These are phyloP conservation scores for Oxytropis ochrocephala DNA, from an alignment of 306 rosid genomes.

Conservation along the genomic window DNA sequence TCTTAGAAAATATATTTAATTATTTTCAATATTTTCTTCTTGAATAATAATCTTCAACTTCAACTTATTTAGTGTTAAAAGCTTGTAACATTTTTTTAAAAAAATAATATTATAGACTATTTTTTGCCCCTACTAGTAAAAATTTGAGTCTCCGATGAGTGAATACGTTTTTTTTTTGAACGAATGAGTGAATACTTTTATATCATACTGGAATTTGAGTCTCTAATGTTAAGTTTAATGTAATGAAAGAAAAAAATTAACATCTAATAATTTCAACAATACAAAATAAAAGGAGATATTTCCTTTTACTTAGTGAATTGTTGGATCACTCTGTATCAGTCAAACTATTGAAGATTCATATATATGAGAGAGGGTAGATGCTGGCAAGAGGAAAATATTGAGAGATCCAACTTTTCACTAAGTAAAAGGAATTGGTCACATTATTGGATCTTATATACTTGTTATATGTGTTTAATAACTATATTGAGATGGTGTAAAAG, in stretches of 20 bases:
- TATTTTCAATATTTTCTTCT: neutral
- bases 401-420: conserved; percentile 20
- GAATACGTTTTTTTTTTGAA: neutral
- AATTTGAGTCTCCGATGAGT: no score
- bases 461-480: no score
- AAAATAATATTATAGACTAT: no score
- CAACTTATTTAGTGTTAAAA: neutral
- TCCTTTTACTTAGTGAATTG: conserved; percentile 30
- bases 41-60: neutral
- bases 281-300: neutral
- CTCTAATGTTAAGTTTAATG: neutral
- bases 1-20: neutral
- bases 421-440: neutral
- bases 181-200: neutral
- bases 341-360: neutral
- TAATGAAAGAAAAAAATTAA: neutral
- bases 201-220: neutral
- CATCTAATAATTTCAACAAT: neutral
- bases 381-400: neutral
- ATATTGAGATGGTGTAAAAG: no score
- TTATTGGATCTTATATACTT: neutral
- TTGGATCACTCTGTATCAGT: conserved; percentile 24
- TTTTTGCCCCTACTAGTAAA: no score
- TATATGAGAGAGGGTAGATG: neutral
- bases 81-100: neutral